These are phyloP conservation scores for Globisporangium alternatum DNA, from an alignment of 352 stramenopile species.

Conservation along the genomic window DNA sequence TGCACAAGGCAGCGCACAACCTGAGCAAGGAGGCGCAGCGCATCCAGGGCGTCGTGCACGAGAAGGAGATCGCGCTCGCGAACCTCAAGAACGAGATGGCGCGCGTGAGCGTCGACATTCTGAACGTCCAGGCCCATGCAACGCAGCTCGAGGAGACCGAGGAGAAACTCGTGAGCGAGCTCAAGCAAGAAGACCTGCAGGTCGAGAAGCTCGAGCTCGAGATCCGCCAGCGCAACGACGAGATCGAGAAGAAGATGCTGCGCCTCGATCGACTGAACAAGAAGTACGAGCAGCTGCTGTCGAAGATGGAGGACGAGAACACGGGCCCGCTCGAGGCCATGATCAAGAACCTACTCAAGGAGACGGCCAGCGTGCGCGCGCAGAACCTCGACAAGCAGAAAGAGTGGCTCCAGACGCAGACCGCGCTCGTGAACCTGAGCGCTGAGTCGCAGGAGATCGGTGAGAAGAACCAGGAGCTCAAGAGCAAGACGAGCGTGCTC, in stretches of 20 bases:
- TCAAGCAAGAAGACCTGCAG: slow-evolving; percentile 86
- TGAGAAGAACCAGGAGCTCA: slow-evolving; percentile 89
- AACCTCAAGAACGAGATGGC: slow-evolving; percentile 92
- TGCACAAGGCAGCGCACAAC: slow-evolving; percentile 90
- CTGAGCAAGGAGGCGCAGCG: slow-evolving; percentile 80
- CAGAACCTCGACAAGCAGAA: slow-evolving; percentile 83
- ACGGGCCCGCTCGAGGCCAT: slow-evolving; percentile 93
- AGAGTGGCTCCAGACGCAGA: slow-evolving; percentile 91
- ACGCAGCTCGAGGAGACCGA: slow-evolving; percentile 86
- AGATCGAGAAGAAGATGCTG: slow-evolving; percentile 96
- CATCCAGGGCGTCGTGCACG: slow-evolving; percentile 69
- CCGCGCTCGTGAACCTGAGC: slow-evolving; percentile 83
- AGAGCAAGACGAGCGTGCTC: slow-evolving; percentile 87
- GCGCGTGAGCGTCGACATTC: slow-evolving; percentile 87
- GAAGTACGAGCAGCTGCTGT: slow-evolving; percentile 92
- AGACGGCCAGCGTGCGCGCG: slow-evolving; percentile 69
- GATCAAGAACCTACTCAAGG: slow-evolving; percentile 91
- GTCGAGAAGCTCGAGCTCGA: slow-evolving; percentile 93
- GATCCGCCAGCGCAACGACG: slow-evolving; percentile 92
- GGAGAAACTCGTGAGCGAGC: slow-evolving; percentile 66
- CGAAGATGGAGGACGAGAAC: slow-evolving; percentile 87
- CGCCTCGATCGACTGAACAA: slow-evolving; percentile 92
- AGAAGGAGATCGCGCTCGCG: slow-evolving; percentile 88
- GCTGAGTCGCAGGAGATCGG: slow-evolving; percentile 86
- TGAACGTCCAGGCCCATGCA: slow-evolving; percentile 91